These are phyloP conservation scores for Coemansia sp. DNA, from an alignment of 192 early-diverging fungal genomes.

Conservation along the genomic window DNA sequence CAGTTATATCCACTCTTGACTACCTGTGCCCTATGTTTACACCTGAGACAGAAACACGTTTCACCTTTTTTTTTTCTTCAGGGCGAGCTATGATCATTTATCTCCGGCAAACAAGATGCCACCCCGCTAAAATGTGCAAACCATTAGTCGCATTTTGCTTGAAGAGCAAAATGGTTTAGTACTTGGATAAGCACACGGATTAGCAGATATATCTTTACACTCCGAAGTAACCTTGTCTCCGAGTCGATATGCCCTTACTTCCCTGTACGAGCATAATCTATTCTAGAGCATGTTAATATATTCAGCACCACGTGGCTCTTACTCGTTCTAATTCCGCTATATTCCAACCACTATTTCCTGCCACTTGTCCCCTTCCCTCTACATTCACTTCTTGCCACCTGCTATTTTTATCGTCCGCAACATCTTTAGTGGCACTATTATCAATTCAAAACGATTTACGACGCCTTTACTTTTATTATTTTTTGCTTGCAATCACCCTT, in stretches of 20 bases:
- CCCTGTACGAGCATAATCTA: background rate
- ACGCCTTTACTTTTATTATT: no score
- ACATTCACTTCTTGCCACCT: background rate
- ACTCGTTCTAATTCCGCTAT: background rate
- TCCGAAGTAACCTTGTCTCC: background rate
- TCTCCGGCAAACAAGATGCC: background rate
- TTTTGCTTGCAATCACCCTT: no score
- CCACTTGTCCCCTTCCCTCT: background rate
- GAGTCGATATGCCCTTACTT: background rate
- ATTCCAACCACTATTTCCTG: background rate
- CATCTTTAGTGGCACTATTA: background rate
- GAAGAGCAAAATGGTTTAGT: background rate
- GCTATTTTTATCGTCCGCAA: background rate
- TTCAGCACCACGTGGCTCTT: background rate
- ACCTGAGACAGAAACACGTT: background rate
- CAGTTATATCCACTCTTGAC: background rate
- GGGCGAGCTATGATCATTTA: background rate
- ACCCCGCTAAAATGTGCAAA: background rate
- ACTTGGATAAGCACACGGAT: background rate
- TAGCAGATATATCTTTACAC: background rate
- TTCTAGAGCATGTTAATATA: background rate
- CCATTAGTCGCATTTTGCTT: background rate
- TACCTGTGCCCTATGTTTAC: background rate
- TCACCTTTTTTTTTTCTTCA: background rate
- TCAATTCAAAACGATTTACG: background rate